phyloP scores from a whole-genome alignment of 1,284 basidiomycete genomes.

The Stygiomarasmius scandens region DNA sequence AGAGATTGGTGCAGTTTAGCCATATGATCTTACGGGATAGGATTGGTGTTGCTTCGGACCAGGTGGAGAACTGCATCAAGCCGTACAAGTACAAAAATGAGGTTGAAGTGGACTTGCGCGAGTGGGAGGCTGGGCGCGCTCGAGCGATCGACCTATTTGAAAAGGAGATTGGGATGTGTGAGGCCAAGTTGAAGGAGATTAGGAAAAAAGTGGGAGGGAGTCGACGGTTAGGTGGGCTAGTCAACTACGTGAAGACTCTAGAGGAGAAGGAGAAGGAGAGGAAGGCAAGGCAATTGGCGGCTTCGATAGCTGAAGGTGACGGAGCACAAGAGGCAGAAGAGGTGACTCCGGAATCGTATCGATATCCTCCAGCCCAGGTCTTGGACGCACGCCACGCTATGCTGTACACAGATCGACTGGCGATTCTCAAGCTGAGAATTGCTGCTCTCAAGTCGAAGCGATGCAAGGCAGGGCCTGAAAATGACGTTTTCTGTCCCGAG shows the following conservation, averaged over 20 bases:
- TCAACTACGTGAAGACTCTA: slow-evolving; percentile 81
- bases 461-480: slow-evolving; percentile 86
- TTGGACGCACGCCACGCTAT: slow-evolving; percentile 92
- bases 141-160: slow-evolving; percentile 81
- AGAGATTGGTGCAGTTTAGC: slow-evolving; percentile 89
- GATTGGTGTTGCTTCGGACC: slow-evolving; percentile 91
- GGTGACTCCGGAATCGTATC: slow-evolving; percentile 71
- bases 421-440: slow-evolving; percentile 84
- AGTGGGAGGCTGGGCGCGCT: slow-evolving; percentile 88
- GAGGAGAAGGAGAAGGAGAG: slow-evolving; percentile 84
- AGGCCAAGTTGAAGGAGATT: slow-evolving; percentile 85
- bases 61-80: slow-evolving; percentile 99
- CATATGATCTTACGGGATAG: slow-evolving; percentile 92
- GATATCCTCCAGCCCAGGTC: slow-evolving; percentile 89
- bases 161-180: slow-evolving; percentile 84
- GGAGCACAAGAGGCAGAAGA: slow-evolving; percentile 40
- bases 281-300: slow-evolving; percentile 54
- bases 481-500: slow-evolving; percentile 92
- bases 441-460: slow-evolving; percentile 85
- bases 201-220: slow-evolving; percentile 84
- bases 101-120: slow-evolving; percentile 53
- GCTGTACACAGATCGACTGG: slow-evolving; percentile 81
- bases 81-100: slow-evolving; percentile 98
- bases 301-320: slow-evolving; percentile 28
- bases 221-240: slow-evolving; percentile 76